A percentile compares a stretch with the other conserved stretches of the same genome.
These are phyloP conservation scores for Arabidopsis lyrata DNA, from an alignment of 441 rosid genomes.

Conservation along the genomic window DNA sequence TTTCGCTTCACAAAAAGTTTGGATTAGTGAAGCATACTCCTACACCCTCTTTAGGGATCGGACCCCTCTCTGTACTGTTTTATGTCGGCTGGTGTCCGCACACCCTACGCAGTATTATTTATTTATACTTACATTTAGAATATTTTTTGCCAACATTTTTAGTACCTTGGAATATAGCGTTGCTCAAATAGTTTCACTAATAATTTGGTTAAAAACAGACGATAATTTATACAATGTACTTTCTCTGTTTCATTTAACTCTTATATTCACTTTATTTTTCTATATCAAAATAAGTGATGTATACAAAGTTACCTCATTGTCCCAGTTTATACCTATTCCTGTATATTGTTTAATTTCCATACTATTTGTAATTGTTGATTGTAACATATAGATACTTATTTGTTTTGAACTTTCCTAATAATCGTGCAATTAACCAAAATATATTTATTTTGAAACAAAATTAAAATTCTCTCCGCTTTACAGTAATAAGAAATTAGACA, in stretches of 20 bases:
- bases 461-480: too few relatives aligned
- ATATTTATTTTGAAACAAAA: too few relatives aligned
- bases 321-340: background rate
- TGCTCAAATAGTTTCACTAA: slow-evolving; percentile 1
- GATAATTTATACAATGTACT: background rate
- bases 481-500: too few relatives aligned
- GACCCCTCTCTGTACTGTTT: slow-evolving; percentile 19
- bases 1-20: slow-evolving; percentile 13
- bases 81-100: slow-evolving; percentile 24
- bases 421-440: background rate
- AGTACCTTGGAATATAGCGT: background rate
- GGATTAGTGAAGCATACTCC: slow-evolving; percentile 11
- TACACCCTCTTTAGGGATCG: background rate
- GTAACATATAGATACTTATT: background rate
- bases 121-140: background rate
- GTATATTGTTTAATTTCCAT: background rate
- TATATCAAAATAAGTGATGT: background rate
- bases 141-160: background rate
- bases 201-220: background rate
- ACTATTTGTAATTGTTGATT: background rate
- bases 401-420: background rate
- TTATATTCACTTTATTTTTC: background rate
- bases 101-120: slow-evolving; percentile 6
- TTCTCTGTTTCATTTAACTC: background rate
- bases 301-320: background rate